Base-by-base conservation (phyloP, 306 rosid genomes). In the Trifolium repens region DNA sequence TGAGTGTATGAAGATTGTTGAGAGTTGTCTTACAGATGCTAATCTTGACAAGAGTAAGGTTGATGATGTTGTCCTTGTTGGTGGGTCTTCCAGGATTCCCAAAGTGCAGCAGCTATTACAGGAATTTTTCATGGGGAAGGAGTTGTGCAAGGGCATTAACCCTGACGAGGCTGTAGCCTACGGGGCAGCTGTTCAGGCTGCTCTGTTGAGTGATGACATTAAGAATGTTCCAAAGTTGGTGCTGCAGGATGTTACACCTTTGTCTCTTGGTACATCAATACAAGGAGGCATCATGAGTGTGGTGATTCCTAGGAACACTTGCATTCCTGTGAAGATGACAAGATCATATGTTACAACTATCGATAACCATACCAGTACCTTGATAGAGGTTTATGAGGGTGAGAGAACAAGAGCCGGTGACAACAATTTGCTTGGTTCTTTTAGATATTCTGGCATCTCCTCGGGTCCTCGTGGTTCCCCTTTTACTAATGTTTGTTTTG, bases 381-480 rank as follows among this genome's bases (percentile, higher is more conserved):
- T 68, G 26, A 54, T 84, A 16, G 13, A 78, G 0, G 43, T 60
- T 60, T 60, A 60, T 2, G 67, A 60, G 67, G 67, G 67, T 32
- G 42, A 60, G 67, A 60, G 67, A 7, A 14, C 22, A 60, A 60
- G 5, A 60, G 67, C 67, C 1, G 13, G 67, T 14, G 67, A 86
- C 69, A 88, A 88, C 82, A 82, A 86, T 66, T 52, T 82, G 80
- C 44, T 88, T 2, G 92, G 88, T 1, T 78, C 68, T 10, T 88
- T 85, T 75, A 0, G 0, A 1, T 68, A 73, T 57, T 82, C 76
- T 2, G 81, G 78, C 4, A 30, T 76, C 63, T 83, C 91, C 19
- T 79, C 70, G 0, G 87, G 81, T 9, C 91, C 89, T 0, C 69
- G 86, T 0, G 87, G 87, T 9, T 76, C 66, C 40, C 75, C 86